Conservation (phyloP, 1,139 yeast genomes). For the Kodamaea derodonti region DNA sequence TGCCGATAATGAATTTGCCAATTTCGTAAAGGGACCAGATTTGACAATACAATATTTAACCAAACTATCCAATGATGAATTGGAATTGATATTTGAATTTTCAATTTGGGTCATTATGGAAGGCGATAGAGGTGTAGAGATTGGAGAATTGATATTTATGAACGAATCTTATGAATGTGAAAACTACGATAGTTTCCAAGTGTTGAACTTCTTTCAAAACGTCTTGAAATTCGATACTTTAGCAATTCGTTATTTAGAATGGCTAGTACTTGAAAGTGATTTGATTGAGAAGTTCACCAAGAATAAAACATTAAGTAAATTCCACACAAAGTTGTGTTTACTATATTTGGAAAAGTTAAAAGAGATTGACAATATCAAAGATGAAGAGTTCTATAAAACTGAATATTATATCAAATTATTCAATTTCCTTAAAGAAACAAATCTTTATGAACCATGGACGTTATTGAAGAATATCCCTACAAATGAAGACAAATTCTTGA, state of each 20-base stretch:
- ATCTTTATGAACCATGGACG: constrained; percentile 45
- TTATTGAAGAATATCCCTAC: constrained; percentile 38
- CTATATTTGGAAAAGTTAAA: constrained; percentile 46
- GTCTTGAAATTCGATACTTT: constrained; percentile 26
- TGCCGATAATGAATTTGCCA: constrained; percentile 20
- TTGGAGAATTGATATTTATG: constrained; percentile 58
- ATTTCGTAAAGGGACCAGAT: constrained; percentile 38
- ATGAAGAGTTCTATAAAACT: constrained; percentile 13
- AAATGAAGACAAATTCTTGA: constrained; percentile 29
- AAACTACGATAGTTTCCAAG: constrained; percentile 50
- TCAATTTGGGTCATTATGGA: constrained; percentile 52
- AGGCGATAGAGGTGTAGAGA: constrained; percentile 22
- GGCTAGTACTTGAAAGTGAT: constrained; percentile 42
- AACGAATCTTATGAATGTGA: constrained; percentile 63
- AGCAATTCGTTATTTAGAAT: constrained; percentile 59
- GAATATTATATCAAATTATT: constrained; percentile 32
- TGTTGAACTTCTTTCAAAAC: constrained; percentile 44
- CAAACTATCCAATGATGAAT: constrained; percentile 47
- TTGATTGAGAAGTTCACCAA: constrained; percentile 34
- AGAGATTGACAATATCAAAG: constrained; percentile 10
- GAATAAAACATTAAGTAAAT: constrained; percentile 28
- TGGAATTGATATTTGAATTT: constrained; percentile 58
- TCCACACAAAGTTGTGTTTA: constrained; percentile 53
- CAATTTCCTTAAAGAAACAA: constrained; percentile 31
- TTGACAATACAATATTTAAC: constrained; percentile 65